Evolutionary conservation across 345 rosid genomes (phyloP).

Genomic region (Adansonia digitata): DNA sequence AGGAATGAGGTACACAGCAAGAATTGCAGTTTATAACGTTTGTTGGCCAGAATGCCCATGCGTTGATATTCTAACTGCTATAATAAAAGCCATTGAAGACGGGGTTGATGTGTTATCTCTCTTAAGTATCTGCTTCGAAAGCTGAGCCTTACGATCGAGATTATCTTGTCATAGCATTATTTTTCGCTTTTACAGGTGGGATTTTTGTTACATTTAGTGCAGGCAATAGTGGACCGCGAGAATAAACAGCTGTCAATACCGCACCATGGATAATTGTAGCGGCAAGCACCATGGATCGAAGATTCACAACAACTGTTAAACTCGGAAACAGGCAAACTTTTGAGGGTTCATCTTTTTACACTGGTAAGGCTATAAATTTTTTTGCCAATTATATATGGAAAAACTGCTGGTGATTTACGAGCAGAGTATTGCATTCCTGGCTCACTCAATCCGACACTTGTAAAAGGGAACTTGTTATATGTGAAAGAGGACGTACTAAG

Average conservation of each 20-base stretch:
- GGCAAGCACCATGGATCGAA: slow-evolving; percentile 69
- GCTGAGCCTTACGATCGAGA: slow-evolving; percentile 57
- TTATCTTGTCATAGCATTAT: slow-evolving; percentile 49
- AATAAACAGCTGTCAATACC: slow-evolving; percentile 44
- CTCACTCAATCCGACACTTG: slow-evolving; percentile 34
- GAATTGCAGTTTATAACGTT: slow-evolving; percentile 70
- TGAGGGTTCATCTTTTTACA: slow-evolving; percentile 47
- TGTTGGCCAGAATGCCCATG: slow-evolving; percentile 56
- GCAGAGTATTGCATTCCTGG: slow-evolving; percentile 42
- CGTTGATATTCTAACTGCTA: slow-evolving; percentile 61
- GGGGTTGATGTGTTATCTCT: slow-evolving; percentile 27
- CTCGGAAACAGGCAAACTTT: slow-evolving; percentile 45
- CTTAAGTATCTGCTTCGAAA: neutral
- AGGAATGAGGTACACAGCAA: slow-evolving; percentile 62
- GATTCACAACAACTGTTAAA: slow-evolving; percentile 53
- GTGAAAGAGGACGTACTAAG: slow-evolving; percentile 29
- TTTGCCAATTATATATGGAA: slow-evolving; percentile 42
- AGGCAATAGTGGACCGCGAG: slow-evolving; percentile 62
- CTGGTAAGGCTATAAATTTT: slow-evolving; percentile 33
- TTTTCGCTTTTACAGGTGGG: slow-evolving; percentile 49
- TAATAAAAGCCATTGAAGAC: slow-evolving; percentile 37
- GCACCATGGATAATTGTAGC: slow-evolving; percentile 88
- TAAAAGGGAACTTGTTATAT: slow-evolving; percentile 51
- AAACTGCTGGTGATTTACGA: slow-evolving; percentile 44
- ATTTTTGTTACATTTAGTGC: slow-evolving; percentile 79